A percentile compares a stretch with the other conserved stretches of the same genome.
These are phyloP conservation scores for Ceratocystis cubensis DNA, from an alignment of 2,329 filamentous ascomycete genomes.

Conservation along the genomic window DNA sequence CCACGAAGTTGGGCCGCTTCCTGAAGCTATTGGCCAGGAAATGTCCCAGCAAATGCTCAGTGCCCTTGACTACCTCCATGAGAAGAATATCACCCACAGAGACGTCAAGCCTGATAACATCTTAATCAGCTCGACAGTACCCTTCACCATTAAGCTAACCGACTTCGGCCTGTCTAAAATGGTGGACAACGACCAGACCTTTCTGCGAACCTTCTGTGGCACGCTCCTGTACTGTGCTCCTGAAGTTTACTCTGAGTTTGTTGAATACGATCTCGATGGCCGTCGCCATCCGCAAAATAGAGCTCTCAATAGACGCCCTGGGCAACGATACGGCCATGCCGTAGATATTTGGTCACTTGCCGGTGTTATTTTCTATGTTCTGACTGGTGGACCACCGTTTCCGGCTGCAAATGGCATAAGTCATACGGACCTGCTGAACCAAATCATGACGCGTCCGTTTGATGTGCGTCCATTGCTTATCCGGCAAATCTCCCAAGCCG, in stretches of 20 bases:
- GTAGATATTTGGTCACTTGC: constrained; percentile 96
- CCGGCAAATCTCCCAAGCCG: constrained; percentile 47
- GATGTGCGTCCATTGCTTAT: constrained; percentile 51
- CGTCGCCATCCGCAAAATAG: constrained; percentile 46
- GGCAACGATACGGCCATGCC: constrained; percentile 70
- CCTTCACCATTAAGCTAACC: constrained; percentile 77
- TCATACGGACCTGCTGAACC: constrained; percentile 67
- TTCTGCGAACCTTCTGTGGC: constrained; percentile 90
- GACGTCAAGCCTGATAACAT: constrained; percentile 99
- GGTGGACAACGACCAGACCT: constrained; percentile 78
- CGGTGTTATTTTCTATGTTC: constrained; percentile 75
- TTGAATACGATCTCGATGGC: constrained; percentile 57
- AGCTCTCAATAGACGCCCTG: constrained; percentile 26
- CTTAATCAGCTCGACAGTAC: constrained; percentile 59
- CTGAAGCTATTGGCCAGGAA: constrained; percentile 54
- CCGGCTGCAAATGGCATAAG: constrained; percentile 62
- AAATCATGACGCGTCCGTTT: constrained; percentile 68
- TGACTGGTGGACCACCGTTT: constrained; percentile 73
- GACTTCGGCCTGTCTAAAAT: constrained; percentile 97
- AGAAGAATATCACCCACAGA: constrained; percentile 84
- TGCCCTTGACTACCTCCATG: constrained; percentile 76
- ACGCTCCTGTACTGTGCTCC: constrained; percentile 92
- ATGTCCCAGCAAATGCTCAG: constrained; percentile 67
- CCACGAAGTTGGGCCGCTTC: constrained; percentile 45
- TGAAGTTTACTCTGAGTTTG: constrained; percentile 74